These are phyloP conservation scores for Entrophospora sp. DNA, from an alignment of 192 early-diverging fungal species.

Conservation along the genomic window DNA sequence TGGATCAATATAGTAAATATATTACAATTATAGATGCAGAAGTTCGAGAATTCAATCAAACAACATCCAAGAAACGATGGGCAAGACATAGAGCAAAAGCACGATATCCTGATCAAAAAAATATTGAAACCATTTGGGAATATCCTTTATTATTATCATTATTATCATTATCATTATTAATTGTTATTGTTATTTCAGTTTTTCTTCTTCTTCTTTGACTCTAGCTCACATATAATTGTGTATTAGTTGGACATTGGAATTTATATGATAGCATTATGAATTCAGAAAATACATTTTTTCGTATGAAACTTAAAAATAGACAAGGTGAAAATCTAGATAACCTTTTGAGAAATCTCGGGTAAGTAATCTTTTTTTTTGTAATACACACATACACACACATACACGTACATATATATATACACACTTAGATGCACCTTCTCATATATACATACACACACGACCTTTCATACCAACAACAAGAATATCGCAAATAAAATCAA, in stretches of 20 bases:
- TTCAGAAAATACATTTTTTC: neutral
- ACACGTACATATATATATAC: too few species aligned
- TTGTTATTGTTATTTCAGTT: too few species aligned
- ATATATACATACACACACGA: too few species aligned
- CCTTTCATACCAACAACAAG: too few species aligned
- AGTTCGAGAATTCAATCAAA: neutral
- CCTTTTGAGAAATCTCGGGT: neutral
- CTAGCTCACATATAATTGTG: constrained; percentile 6
- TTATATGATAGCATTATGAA: constrained; percentile 10
- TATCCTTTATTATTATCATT: neutral
- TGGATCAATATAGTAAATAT: neutral
- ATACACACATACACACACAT: too few species aligned
- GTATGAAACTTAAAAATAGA: neutral
- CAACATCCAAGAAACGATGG: neutral
- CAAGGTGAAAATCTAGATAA: neutral
- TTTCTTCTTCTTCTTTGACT: too few species aligned
- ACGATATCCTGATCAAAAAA: neutral
- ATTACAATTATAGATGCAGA: neutral
- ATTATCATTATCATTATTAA: neutral
- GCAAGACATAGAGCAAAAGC: neutral
- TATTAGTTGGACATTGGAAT: constrained; percentile 10
- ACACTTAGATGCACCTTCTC: too few species aligned
- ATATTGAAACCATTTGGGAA: neutral
- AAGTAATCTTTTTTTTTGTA: neutral
- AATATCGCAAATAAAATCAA: neutral